Percentiles rank a stretch among this genome's conserved stretches.
Evolutionary conservation across 179 eudicot species (phyloP).

Genomic region (Silene vulgaris): DNA sequence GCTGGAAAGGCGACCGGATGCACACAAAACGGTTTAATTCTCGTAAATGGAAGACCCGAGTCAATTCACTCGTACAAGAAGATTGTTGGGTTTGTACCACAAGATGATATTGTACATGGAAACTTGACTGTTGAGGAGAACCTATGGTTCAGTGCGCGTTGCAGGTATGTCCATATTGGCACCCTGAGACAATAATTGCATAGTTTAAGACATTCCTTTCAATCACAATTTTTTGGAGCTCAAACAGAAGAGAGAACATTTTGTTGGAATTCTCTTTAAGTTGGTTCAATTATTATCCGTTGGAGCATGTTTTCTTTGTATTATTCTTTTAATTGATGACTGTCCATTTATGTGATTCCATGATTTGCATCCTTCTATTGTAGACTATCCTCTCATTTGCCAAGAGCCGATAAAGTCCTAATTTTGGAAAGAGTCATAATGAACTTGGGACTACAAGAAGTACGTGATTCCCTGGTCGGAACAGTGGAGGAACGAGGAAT

Average conservation of each 20-base stretch:
- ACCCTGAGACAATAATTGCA: neutral
- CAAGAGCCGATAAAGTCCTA: conserved; percentile 59
- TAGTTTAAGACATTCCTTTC: neutral
- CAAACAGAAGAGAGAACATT: neutral
- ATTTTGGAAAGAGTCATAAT: conserved; percentile 72
- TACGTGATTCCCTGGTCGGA: conserved; percentile 77
- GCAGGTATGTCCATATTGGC: conserved; percentile 52
- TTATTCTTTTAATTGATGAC: neutral
- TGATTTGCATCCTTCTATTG: neutral
- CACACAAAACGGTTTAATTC: conserved; percentile 53
- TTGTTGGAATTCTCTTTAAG: neutral
- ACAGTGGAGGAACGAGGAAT: conserved; percentile 93
- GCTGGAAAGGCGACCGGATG: conserved; percentile 88
- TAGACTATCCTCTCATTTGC: conserved; percentile 33
- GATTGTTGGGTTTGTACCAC: conserved; percentile 89
- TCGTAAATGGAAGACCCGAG: conserved; percentile 58
- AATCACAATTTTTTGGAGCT: neutral
- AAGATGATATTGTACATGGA: conserved; percentile 96
- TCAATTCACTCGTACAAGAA: conserved; percentile 68
- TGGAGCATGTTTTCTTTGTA: neutral
- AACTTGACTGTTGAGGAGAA: conserved; percentile 90
- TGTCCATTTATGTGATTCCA: neutral
- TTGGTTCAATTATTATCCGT: neutral
- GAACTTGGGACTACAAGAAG: conserved; percentile 64
- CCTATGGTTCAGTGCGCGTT: conserved; percentile 88